Base-by-base conservation (phyloP, 805 yeast species). In the Cyberlindnera japonica region DNA sequence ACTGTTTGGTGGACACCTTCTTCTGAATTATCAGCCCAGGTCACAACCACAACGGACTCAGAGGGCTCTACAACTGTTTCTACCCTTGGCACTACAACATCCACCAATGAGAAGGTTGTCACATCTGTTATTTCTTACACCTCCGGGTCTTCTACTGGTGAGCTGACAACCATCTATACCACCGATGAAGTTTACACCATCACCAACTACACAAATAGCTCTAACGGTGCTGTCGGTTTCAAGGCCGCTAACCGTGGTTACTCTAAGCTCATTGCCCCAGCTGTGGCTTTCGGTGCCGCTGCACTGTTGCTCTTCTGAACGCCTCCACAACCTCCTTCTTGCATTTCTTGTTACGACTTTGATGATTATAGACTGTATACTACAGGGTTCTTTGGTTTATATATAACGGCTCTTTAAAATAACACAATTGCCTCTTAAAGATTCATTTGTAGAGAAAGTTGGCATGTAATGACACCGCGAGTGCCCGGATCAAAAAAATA, bases 91-190 rank as follows among this genome's bases (percentile, higher is more conserved):
- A 43, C 47, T 10, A 37, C 41, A 4, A 22, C 37, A 14, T 41
- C 48, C 15, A 48, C 51, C 2, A 21, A 34, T 1, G 37, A 45
- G 34, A 33, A 31, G 23, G 45, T 41, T 4, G 42, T 45, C 15
- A 43, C 49, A 22, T 38, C 52, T 5, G 37, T 29, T 5, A 32
- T 37, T 20, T 15, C 47, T 8, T 42, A 7, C 37, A 49, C 49
- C 3, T 32, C 40, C 31, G 53, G 50, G 1, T 35, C 44, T n/a
- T 35, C 45, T 11, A 44, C 49, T 22, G 53, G 53, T n/a, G 41
- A 13, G 1, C 25, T 18, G 27, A 46, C 49, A 3, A 37, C 50
- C 3, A 43, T 41, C 19, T 49, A 35, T 38, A 47, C 53, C 12
- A 42, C 49, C 6, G 33, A 36, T 3, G 37, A 38, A 2, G 40